Evolutionary conservation across 768 basidiomycete genomes (phyloP).

Genomic region (Lentinula sp.): DNA sequence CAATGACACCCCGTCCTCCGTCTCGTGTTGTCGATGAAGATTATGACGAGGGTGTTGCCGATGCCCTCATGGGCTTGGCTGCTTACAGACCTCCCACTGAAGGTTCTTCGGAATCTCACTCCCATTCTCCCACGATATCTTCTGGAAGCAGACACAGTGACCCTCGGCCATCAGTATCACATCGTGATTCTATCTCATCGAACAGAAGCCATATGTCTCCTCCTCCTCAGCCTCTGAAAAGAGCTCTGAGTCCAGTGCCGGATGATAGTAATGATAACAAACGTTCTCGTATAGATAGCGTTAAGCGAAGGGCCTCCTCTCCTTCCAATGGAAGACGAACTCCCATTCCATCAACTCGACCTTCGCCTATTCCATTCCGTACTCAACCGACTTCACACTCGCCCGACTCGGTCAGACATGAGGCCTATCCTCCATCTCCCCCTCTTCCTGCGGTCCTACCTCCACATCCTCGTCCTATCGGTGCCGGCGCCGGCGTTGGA

Average conservation of each 20-base stretch:
- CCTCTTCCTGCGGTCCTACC: conserved; percentile 58
- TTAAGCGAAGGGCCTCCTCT: conserved; percentile 48
- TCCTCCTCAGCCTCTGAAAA: conserved; percentile 44
- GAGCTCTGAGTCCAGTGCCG: conserved; percentile 61
- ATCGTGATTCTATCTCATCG: conserved; percentile 66
- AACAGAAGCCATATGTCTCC: conserved; percentile 63
- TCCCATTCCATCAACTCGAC: conserved; percentile 55
- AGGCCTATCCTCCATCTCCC: conserved; percentile 47
- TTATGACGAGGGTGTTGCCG: conserved; percentile 83
- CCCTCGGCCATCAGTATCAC: conserved; percentile 42
- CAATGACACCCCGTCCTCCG: conserved; percentile 47
- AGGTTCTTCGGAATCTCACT: conserved; percentile 15
- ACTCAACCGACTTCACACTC: conserved; percentile 66
- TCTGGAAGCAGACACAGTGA: conserved; percentile 49
- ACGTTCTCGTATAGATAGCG: conserved; percentile 54
- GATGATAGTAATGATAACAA: conserved; percentile 54
- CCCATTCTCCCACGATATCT: conserved; percentile 54
- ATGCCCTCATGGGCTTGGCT: conserved; percentile 73
- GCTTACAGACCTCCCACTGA: conserved; percentile 32
- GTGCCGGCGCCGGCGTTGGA: conserved; percentile 37
- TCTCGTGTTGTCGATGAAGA: conserved; percentile 81
- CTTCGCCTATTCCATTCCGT: conserved; percentile 70
- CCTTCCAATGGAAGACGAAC: conserved; percentile 43
- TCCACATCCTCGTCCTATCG: conserved; percentile 71
- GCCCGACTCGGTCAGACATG: conserved; percentile 54